Evolutionary conservation across 441 rosid species (phyloP).

Genomic region (Manihot esculenta): DNA sequence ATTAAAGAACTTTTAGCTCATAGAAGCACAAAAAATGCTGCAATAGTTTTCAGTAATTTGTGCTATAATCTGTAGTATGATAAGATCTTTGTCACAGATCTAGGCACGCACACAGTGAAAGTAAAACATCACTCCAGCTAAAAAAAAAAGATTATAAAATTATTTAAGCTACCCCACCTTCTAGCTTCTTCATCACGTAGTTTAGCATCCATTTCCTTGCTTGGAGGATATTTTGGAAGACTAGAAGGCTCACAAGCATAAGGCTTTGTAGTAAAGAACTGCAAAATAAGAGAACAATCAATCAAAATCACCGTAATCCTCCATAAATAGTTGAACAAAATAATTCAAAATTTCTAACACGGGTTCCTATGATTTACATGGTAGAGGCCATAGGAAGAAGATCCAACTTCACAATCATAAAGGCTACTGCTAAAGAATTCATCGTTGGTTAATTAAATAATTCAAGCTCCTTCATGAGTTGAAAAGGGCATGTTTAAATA

Average conservation of each 20-base stretch:
- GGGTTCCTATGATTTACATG: neutral
- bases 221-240: conserved; percentile 92
- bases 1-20: neutral
- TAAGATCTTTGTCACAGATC: neutral
- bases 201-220: conserved; percentile 94
- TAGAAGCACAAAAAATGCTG: neutral
- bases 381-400: neutral
- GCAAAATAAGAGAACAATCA: conserved; percentile 23
- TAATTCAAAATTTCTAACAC: neutral
- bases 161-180: conserved; percentile 42
- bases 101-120: neutral
- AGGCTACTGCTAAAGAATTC: neutral
- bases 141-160: conserved; percentile 13
- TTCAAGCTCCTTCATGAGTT: neutral
- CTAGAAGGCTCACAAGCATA: conserved; percentile 86
- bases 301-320: conserved; percentile 9
- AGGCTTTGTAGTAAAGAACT: conserved; percentile 84
- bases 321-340: neutral
- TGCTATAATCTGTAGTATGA: neutral
- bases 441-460: neutral
- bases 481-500: neutral
- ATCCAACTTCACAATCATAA: neutral
- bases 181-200: conserved; percentile 86
- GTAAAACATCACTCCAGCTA: neutral
- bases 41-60: neutral